Percentiles rank a stretch among this genome's conserved stretches.
Conservation (phyloP, 768 basidiomycete species). For the Podaxis sp. region DNA sequence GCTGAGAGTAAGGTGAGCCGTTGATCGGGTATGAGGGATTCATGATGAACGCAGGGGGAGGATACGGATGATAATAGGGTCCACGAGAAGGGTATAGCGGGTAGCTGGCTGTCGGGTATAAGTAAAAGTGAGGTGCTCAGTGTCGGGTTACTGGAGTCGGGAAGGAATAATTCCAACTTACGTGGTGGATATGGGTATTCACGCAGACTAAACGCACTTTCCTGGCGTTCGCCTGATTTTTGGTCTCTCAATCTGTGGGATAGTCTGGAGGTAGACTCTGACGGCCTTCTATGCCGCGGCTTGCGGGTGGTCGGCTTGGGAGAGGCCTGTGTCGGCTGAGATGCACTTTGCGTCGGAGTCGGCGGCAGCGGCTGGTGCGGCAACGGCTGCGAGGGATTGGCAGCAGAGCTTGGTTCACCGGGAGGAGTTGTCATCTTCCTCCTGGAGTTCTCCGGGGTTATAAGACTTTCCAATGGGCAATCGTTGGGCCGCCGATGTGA, state of each 20-base stretch:
- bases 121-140: constrained; percentile 12
- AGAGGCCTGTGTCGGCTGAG: constrained; percentile 42
- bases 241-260: constrained; percentile 15
- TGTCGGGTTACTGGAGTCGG: not conserved
- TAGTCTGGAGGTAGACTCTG: constrained; percentile 21
- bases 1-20: constrained; percentile 45
- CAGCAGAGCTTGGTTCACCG: constrained; percentile 40
- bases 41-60: constrained; percentile 45
- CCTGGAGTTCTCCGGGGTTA: constrained; percentile 38
- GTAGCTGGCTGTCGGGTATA: constrained; percentile 21
- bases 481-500: constrained; percentile 31
- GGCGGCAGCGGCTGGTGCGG: constrained; percentile 46
- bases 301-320: constrained; percentile 35
- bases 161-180: not conserved
- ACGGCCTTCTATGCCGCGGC: constrained; percentile 50
- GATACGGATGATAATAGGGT: constrained; percentile 47
- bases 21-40: constrained; percentile 68
- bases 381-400: constrained; percentile 38
- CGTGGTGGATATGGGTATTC: constrained; percentile 18
- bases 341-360: constrained; percentile 37
- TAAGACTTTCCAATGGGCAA: constrained; percentile 30
- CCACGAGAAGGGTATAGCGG: constrained; percentile 31
- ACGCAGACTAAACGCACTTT: constrained; percentile 10
- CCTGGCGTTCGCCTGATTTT: constrained; percentile 15
- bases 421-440: constrained; percentile 49